Base-by-base conservation (phyloP, 176 grass and related monocot genomes). In the Dendrocalamus sinicus region DNA sequence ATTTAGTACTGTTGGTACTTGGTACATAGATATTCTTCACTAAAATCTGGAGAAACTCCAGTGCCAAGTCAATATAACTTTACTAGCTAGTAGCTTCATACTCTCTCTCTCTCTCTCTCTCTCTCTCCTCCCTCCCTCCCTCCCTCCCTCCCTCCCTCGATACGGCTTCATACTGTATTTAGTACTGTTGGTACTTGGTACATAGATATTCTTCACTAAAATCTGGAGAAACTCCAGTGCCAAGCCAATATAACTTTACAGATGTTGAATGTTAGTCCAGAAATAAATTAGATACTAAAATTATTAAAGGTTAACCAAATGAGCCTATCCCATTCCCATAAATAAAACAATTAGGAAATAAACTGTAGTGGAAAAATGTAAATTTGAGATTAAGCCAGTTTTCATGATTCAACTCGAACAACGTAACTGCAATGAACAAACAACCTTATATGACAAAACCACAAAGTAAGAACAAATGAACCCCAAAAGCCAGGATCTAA, bases 71-170 rank as follows among this genome's bases (percentile, higher is more conserved):
- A 57, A 70, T 55, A 35, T 68, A 40, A 11, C 30, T 23, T 1
- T 4, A 6, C 0, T n/a, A n/a, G 28, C 24, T 51, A 61, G 53
- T 32, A 82, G 14, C 32, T 13, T 44, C 20, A 24, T 35, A 35
- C 32, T 35, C 2, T 1, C 28, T 28, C 28, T 1, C 28, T 28
- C 28, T 1, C 28, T 28, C n/a, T n/a, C n/a, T n/a, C n/a, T n/a
- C n/a, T n/a, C n/a, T n/a, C n/a, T n/a, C n/a, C n/a, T n/a, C n/a
- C n/a, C n/a, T 26, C 26, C 26, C 26, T 26, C 26, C 26, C 26
- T 26, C 26, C 1, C 26, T 26, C 26, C 1, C 0, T 37, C 2
- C 3, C 2, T 32, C 0, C 5, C 2, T 35, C 0, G 2, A 39
- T 39, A 39, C 0, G 37, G 5, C 37, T 39, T 39, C 37, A 39